Evolutionary conservation across 2,329 filamentous ascomycete species (phyloP), one percentile per base, ranked within the genome.

Genomic region (Arthrinium puccinioides): DNA sequence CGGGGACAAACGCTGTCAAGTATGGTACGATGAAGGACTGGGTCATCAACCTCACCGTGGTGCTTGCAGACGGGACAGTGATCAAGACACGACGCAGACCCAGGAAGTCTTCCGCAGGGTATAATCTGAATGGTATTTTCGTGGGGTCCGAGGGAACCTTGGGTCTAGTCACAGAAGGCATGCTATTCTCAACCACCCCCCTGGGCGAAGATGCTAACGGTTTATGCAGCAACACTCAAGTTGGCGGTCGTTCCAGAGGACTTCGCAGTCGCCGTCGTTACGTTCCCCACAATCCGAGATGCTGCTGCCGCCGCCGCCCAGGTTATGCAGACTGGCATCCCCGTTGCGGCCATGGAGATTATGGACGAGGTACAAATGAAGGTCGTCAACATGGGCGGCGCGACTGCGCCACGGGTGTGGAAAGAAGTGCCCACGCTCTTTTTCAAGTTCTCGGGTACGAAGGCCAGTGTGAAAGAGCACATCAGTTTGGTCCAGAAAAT

Each of bases 341-440:
- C 82, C 0, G 72, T 89, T 6, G 83, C 81, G 1, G 82, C 82
- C 4, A 82, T 89, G 76, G 86, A 92, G 60, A 79, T 92, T 48
- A 87, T 92, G 83, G 86, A 92, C 53, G 86, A 92, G 40, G 82
- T 90, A 4, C 84, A 89, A 60, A 92, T 92, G 86, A 74, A 69
- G 45, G 83, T 90, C 1, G 80, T 92, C 53, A 92, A 92, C 60
- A 68, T 79, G 37, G 76, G 82, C 9, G 82, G 83, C 1, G 76
- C 77, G 4, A 87, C 83, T 1, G 72, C 76, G 7, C 80, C 79
- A 13, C 64, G 74, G 6, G 74, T 76, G 29, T 90, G 85, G 85
- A 74, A 82, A 49, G 85, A 89, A 58, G 61, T 72, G 38, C 84
- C 85, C 0, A 89, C 85, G 2, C 69, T 90, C 10, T 89, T 90